phyloP scores from a whole-genome alignment of 2,329 filamentous ascomycete species.

The Chaetomium sp. region DNA sequence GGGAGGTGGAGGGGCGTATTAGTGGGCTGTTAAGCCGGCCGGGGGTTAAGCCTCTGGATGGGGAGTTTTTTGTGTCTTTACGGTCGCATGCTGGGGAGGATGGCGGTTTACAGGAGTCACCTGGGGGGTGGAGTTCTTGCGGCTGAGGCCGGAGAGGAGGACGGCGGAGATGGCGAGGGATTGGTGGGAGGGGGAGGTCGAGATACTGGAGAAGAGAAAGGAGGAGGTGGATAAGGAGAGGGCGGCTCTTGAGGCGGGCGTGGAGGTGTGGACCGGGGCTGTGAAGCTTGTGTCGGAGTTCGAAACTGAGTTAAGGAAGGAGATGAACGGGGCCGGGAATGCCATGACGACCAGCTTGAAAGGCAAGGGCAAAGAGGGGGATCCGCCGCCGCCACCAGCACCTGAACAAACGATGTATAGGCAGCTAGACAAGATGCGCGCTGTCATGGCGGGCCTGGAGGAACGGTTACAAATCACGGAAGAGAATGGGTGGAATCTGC shows the following conservation, averaged over 20 bases:
- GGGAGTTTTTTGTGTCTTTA: conserved; percentile 44
- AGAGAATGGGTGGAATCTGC: conserved; percentile 68
- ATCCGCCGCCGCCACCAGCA: neutral
- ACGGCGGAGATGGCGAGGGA: conserved; percentile 70
- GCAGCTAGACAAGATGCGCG: conserved; percentile 59
- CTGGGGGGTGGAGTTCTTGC: conserved; percentile 58
- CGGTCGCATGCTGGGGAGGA: conserved; percentile 10
- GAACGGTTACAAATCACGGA: conserved; percentile 58
- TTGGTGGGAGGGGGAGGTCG: conserved; percentile 69
- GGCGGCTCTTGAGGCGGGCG: conserved; percentile 67
- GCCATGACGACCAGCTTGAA: conserved; percentile 31
- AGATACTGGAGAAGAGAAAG: conserved; percentile 57
- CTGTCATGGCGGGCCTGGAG: conserved; percentile 58
- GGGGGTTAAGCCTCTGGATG: conserved; percentile 56
- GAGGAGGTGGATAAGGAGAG: conserved; percentile 62
- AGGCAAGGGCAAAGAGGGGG: conserved; percentile 37
- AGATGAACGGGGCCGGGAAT: conserved; percentile 48
- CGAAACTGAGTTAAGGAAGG: conserved; percentile 61
- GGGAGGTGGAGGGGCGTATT: conserved; percentile 66
- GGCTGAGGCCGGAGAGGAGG: conserved; percentile 63
- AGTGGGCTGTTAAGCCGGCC: conserved; percentile 60
- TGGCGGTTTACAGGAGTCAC: conserved; percentile 37
- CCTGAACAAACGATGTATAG: conserved; percentile 46
- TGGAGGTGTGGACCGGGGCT: conserved; percentile 65
- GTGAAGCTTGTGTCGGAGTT: conserved; percentile 63